Conservation (phyloP, 2,329 filamentous ascomycete genomes). For the Penicillium hordei region DNA sequence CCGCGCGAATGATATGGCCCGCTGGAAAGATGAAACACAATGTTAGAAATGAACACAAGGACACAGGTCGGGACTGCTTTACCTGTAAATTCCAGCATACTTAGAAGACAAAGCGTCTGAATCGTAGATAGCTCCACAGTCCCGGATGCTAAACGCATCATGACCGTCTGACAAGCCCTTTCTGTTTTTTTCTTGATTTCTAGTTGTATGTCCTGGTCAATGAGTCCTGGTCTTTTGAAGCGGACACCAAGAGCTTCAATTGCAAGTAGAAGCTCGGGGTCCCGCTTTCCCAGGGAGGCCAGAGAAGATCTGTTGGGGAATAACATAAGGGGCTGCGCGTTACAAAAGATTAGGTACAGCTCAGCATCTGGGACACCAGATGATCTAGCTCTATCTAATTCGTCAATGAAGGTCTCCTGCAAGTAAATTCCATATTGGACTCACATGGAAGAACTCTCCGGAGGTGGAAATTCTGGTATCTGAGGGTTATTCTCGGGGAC, state of each 20-base stretch:
- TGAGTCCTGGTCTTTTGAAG: conserved; percentile 21
- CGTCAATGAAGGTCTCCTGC: neutral
- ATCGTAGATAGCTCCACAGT: conserved; percentile 36
- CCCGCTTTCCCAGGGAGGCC: conserved; percentile 18
- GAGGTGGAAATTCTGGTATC: neutral
- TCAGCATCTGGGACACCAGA: conserved; percentile 14
- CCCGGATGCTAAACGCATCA: conserved; percentile 30
- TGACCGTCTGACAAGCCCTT: conserved; percentile 25
- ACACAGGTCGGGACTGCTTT: neutral
- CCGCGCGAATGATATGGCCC: conserved; percentile 22
- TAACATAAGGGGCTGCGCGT: conserved; percentile 36
- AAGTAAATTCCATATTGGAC: neutral
- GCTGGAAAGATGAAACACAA: conserved; percentile 3
- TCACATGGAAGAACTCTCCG: neutral
- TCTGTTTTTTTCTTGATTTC: conserved; percentile 21
- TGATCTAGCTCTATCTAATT: neutral
- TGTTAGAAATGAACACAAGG: neutral
- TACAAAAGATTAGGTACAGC: conserved; percentile 33
- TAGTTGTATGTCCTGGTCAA: conserved; percentile 8
- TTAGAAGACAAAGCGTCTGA: conserved; percentile 35
- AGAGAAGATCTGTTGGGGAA: conserved; percentile 25
- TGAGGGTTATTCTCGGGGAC: neutral
- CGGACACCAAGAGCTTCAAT: conserved; percentile 32
- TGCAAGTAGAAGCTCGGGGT: conserved; percentile 30
- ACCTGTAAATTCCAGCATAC: conserved; percentile 35